Percentiles rank a stretch among this genome's conserved stretches.
Evolutionary conservation across 2,329 filamentous ascomycete species (phyloP).

Genomic region (Corynespora cassiicola): DNA sequence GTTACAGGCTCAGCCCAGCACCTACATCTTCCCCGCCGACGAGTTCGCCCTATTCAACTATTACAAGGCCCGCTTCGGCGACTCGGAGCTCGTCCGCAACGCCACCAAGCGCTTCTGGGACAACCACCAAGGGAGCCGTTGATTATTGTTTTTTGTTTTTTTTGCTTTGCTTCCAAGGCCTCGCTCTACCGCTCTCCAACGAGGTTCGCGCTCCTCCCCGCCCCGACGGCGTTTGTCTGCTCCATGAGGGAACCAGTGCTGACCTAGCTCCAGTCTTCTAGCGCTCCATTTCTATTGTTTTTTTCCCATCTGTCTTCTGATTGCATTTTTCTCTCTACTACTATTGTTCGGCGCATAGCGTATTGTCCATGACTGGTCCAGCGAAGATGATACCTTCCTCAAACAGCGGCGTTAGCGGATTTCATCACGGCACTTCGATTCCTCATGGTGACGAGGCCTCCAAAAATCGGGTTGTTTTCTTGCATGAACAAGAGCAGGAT

Average conservation of each 20-base stretch:
- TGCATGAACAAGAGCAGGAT: conserved; percentile 26
- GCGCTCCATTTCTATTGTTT: too few species aligned
- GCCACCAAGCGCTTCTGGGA: conserved; percentile 66
- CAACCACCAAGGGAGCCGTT: conserved; percentile 43
- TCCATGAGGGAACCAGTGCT: too few species aligned
- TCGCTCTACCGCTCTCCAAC: conserved; percentile 3
- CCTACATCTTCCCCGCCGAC: conserved; percentile 76
- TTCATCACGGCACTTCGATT: conserved; percentile 16
- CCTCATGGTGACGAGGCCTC: conserved; percentile 15
- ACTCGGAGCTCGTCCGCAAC: conserved; percentile 56
- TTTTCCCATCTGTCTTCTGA: too few species aligned
- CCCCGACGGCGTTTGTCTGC: too few species aligned
- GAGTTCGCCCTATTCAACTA: conserved; percentile 91
- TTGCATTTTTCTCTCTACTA: too few species aligned
- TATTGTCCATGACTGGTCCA: too few species aligned
- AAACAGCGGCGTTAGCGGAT: conserved; percentile 35
- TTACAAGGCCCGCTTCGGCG: conserved; percentile 71
- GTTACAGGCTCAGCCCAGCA: conserved; percentile 67
- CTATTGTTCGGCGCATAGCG: too few species aligned
- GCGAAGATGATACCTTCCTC: too few species aligned
- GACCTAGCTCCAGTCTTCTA: too few species aligned
- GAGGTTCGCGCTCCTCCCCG: conserved; percentile 14
- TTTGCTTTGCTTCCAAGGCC: not conserved
- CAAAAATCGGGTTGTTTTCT: conserved; percentile 18
- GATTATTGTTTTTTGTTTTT: too few species aligned